Evolutionary conservation across 1,284 basidiomycete genomes (phyloP), one percentile per base, ranked within the genome.

Genomic region (Chiua sp.): DNA sequence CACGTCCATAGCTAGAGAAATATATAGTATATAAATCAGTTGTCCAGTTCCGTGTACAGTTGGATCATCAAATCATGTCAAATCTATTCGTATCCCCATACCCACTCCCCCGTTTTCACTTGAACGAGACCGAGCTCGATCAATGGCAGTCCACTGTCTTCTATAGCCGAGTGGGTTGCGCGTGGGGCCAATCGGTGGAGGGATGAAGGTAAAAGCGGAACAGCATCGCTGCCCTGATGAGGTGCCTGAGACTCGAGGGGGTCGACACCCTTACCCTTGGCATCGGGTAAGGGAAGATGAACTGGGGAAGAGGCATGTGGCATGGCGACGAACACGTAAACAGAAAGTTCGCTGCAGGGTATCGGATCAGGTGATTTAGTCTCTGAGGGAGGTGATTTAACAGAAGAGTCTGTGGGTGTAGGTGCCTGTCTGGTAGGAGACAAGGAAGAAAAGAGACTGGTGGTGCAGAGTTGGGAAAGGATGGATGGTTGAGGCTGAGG

Each of bases 291-390:
- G 1, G 30, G 47, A 28, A 33, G 59, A 53, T 60, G 23, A 3
- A 47, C 54, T 0, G 65, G 59, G 1, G 60, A 33, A 16, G 60
- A 56, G 18, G 32, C 33, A 23, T 80, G 77, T 3, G 88, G 88
- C 87, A 90, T 88, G 37, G 82, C 79, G 58, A 90, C 79, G 56
- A 90, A 76, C 8, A 90, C 81, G 28, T 84, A 79, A 15, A 90
- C 78, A 82, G 70, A 61, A 47, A 66, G 37, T 46, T 61, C 60
- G 10, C 26, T 22, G 10, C 7, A 28, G 7, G 23, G 32, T 32
- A 32, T 26, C 51, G 18, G 18, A 39, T 37, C 54, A 22, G 59
- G 7, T 2, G 58, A 32, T 26, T 26, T 46, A 15, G 51, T n/a
- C 26, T 6, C 8, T 4, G 33, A 28, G 6, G 23, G 39, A 10